A percentile compares a stretch with the other conserved stretches of the same genome.
Evolutionary conservation across 1,139 yeast genomes (phyloP).

Genomic region (Williopsis jadinii): DNA sequence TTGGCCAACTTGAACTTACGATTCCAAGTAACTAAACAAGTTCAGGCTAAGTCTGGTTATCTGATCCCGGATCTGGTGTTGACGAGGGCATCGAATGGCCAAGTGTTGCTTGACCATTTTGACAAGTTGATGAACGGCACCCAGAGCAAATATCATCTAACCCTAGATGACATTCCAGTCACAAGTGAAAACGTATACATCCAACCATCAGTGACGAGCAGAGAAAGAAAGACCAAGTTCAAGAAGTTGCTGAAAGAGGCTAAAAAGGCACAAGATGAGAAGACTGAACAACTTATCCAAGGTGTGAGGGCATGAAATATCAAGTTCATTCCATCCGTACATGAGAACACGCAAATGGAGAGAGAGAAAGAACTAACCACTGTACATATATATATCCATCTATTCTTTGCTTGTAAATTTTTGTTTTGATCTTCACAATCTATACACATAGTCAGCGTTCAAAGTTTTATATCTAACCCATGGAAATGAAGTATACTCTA

Average conservation of each 20-base stretch:
- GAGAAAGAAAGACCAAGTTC: conserved; percentile 33
- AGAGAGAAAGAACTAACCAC: too few species aligned
- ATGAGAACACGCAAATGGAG: too few species aligned
- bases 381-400: too few species aligned
- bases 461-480: conserved; percentile 72
- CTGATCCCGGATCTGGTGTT: conserved; percentile 60
- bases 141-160: conserved; percentile 65
- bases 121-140: conserved; percentile 5
- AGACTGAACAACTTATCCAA: conserved; percentile 30
- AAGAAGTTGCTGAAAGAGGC: conserved; percentile 38
- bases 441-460: conserved; percentile 35
- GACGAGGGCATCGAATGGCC: conserved; percentile 41
- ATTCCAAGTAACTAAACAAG: conserved; percentile 48
- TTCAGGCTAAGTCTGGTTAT: conserved; percentile 56
- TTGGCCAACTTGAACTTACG: conserved; percentile 47
- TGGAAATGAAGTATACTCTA: conserved; percentile 71
- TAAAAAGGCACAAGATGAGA: conserved; percentile 30
- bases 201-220: conserved; percentile 33
- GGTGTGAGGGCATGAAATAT: conserved; percentile 22
- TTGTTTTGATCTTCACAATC: conserved; percentile 9
- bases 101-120: conserved; percentile 39
- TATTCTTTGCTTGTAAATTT: neutral
- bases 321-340: too few species aligned
- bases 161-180: conserved; percentile 39
- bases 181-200: conserved; percentile 43